Evolutionary conservation across 2,329 filamentous ascomycete genomes (phyloP), one percentile per base, ranked within the genome.

Genomic region (Trichoderma citrinoviride): DNA sequence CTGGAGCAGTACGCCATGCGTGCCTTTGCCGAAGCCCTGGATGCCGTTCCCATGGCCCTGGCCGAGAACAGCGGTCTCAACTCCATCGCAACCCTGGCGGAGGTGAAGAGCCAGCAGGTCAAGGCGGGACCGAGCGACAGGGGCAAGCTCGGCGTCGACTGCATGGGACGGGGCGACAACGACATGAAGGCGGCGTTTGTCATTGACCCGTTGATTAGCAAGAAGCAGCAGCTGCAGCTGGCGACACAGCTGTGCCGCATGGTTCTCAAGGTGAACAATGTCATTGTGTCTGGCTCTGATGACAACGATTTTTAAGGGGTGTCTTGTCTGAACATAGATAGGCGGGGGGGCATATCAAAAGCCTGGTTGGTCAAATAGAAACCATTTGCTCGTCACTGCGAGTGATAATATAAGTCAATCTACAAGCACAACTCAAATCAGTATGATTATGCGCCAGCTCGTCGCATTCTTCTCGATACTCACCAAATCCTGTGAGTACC

Each of bases 1-100:
- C 87, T 99, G 44, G 94, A 97, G 80, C 95, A 99, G 80, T 99
- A 99, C 78, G 93, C 94, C 70, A 99, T 99, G 94, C 91, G 95
- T 67, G 95, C 95, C 25, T 99, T 99, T 76, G 87, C 95, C 67
- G 94, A 98, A 78, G 96, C 95, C 5, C 87, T 99, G 41, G 95
- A 99, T 77, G 85, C 91, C 1, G 85, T 99, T 1, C 95, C 95
- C 40, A 95, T 99, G 92, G 92, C 95, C 2, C 85, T 99, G 67
- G 93, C 95, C 10, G 94, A 99, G 85, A 99, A 99, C 85, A 96
- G 92, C 71, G 95, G 95, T 68, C 83, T 98, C 68, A 96, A 92
- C 79, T 92, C 95, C 17, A 99, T 99, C 72, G 93, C 97, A 73
- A 97, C 94, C 7, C 85, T 99, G 64, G 94, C 95, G 41, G 90